phyloP scores from a whole-genome alignment of 2,329 filamentous ascomycete genomes.

The Arthrobotrys iridis region DNA sequence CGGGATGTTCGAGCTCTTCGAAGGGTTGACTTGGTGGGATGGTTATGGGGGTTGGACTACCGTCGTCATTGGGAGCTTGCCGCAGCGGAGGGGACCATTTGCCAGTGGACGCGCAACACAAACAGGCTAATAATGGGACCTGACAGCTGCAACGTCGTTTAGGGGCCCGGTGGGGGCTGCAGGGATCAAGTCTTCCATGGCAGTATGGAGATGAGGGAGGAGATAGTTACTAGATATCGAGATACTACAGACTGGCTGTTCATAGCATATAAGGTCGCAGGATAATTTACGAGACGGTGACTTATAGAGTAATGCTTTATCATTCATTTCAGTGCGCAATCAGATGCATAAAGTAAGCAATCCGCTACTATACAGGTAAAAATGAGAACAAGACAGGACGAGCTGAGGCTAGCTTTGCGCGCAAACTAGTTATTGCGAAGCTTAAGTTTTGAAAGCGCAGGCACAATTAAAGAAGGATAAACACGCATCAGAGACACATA shows the following conservation, averaged over 20 bases:
- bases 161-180: background rate
- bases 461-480: background rate
- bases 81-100: slow-evolving; percentile 16
- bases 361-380: slow-evolving; percentile 42
- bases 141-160: slow-evolving; percentile 28
- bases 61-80: slow-evolving; percentile 42
- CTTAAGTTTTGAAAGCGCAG: background rate
- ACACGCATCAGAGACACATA: background rate
- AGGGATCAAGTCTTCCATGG: too few relatives aligned
- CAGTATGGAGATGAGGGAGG: too few relatives aligned
- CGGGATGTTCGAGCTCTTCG: slow-evolving; percentile 16
- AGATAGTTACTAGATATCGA: too few relatives aligned
- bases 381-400: background rate
- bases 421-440: background rate
- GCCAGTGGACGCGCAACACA: slow-evolving; percentile 46
- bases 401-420: slow-evolving; percentile 5
- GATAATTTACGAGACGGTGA: background rate
- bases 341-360: slow-evolving; percentile 25
- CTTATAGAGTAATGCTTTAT: slow-evolving; percentile 19
- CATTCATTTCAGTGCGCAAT: slow-evolving; percentile 18
- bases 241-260: background rate
- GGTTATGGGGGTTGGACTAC: slow-evolving; percentile 17
- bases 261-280: background rate
- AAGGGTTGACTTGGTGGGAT: slow-evolving; percentile 5
- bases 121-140: slow-evolving; percentile 24